Evolutionary conservation across 2,329 filamentous ascomycete genomes (phyloP).

Genomic region (Fusarium brachygibbosum): DNA sequence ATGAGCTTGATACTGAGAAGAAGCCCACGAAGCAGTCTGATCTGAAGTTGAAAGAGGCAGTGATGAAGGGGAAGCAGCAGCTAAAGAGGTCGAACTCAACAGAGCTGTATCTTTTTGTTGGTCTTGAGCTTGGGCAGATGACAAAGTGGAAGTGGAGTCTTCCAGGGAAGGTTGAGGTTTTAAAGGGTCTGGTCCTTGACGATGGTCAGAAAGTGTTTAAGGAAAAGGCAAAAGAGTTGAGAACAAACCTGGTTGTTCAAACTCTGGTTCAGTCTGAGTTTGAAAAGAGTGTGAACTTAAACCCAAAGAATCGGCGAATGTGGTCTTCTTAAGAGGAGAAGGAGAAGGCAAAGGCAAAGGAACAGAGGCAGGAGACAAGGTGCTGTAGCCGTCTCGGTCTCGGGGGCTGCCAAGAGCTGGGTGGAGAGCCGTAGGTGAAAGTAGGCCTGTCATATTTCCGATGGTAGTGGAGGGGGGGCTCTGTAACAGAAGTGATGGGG

Average conservation of each 20-base stretch:
- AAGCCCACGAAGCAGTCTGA: constrained; percentile 46
- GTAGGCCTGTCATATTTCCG: constrained; percentile 48
- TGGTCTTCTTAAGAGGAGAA: constrained; percentile 36
- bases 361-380: constrained; percentile 37
- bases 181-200: constrained; percentile 24
- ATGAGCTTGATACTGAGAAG: constrained; percentile 19
- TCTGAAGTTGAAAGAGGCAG: constrained; percentile 19
- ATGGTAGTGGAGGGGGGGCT: constrained; percentile 32
- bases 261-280: constrained; percentile 15
- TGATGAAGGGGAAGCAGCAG: constrained; percentile 22
- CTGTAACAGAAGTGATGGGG: constrained; percentile 30
- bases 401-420: constrained; percentile 60
- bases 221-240: constrained; percentile 21
- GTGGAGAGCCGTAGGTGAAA: constrained; percentile 65
- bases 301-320: constrained; percentile 26
- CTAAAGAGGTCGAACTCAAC: constrained; percentile 10
- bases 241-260: constrained; percentile 15
- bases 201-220: constrained; percentile 27
- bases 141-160: constrained; percentile 35
- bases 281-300: constrained; percentile 8
- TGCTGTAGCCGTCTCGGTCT: constrained; percentile 28
- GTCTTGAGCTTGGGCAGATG: constrained; percentile 9
- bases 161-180: constrained; percentile 36
- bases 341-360: constrained; percentile 26
- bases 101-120: constrained; percentile 4